Evolutionary conservation across 2,329 filamentous ascomycete genomes (phyloP).

Genomic region (Monosporascus sp.): DNA sequence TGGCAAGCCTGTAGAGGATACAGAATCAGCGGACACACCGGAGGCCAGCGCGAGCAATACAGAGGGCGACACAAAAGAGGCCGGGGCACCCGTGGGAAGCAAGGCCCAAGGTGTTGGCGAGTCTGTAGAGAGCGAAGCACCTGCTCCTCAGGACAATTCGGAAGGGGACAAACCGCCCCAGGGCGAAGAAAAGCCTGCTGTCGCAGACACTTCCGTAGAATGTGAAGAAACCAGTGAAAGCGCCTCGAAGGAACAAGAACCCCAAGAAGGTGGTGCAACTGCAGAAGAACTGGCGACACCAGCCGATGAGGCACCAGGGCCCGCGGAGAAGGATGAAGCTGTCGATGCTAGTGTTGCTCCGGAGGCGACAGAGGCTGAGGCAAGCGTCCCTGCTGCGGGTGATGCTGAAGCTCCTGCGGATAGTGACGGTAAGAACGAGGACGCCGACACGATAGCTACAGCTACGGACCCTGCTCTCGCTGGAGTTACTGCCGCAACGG

Average conservation of each 20-base stretch:
- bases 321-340: neutral
- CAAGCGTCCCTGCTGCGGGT: neutral
- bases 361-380: neutral
- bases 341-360: neutral
- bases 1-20: neutral
- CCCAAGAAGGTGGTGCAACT: neutral
- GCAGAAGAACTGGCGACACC: neutral
- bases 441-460: neutral
- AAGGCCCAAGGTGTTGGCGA: neutral
- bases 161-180: neutral
- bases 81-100: no score
- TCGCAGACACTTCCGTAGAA: neutral
- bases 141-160: neutral
- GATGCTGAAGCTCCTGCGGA: neutral
- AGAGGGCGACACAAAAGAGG: no score
- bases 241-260: neutral
- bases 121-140: neutral
- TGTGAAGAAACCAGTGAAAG: neutral
- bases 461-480: neutral
- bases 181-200: neutral
- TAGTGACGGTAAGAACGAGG: neutral
- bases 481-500: neutral
- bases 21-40: neutral
- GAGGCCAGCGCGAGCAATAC: no score
- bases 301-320: neutral